A percentile compares a stretch with the other conserved stretches of the same genome.
These are phyloP conservation scores for Carex arenaria DNA, from an alignment of 202 grass and related monocot species.

Conservation along the genomic window DNA sequence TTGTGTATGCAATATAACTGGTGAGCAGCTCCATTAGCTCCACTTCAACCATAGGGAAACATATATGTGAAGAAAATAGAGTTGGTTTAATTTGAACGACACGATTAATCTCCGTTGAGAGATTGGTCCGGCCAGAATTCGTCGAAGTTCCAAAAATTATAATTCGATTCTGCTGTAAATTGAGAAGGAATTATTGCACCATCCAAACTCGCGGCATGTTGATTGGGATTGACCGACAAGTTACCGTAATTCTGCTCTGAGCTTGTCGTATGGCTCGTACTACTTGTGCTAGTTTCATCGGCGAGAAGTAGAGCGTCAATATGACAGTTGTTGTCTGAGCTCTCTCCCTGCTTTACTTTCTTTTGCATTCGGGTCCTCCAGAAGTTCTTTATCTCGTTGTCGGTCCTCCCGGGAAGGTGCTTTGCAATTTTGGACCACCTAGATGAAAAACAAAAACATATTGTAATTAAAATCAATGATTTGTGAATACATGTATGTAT, in stretches of 20 bases:
- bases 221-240: not conserved
- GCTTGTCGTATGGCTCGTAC: conserved; percentile 7
- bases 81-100: not conserved
- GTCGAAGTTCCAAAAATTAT: conserved; percentile 27
- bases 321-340: not conserved
- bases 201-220: not conserved
- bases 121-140: conserved; percentile 21
- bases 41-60: not conserved
- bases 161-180: conserved; percentile 18
- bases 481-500: not conserved
- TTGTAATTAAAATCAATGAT: conserved; percentile 1
- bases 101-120: conserved; percentile 17
- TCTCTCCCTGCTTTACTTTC: conserved; percentile 21
- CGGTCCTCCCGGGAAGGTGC: conserved; percentile 52
- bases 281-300: conserved; percentile 19
- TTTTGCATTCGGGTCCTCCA: conserved; percentile 49
- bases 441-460: not conserved
- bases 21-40: not conserved
- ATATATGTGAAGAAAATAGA: not conserved
- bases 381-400: conserved; percentile 65
- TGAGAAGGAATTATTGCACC: not conserved
- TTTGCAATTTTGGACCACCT: conserved; percentile 64
- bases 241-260: not conserved
- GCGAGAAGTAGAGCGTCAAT: not conserved
- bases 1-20: not conserved